These are phyloP conservation scores for Calonectria ilicicola DNA, from an alignment of 2,329 filamentous ascomycete species.

Conservation along the genomic window DNA sequence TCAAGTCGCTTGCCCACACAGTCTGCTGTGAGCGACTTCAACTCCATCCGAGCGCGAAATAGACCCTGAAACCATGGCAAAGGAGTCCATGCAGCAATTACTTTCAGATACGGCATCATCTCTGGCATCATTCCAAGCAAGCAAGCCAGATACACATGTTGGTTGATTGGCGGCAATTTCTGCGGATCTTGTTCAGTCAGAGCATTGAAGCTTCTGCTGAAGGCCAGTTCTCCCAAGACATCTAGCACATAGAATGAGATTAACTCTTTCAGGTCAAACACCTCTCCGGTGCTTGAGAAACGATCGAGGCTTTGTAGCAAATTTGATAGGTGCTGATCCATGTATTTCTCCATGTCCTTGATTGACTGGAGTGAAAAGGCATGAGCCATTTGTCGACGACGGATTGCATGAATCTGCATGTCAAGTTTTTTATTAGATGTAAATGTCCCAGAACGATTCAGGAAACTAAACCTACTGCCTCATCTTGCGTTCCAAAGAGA, in stretches of 20 bases:
- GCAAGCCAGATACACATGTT: conserved; percentile 12
- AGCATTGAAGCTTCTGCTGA: conserved; percentile 7
- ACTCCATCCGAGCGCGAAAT: conserved; percentile 3
- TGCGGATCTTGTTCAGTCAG: not conserved
- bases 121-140: conserved; percentile 18
- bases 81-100: not conserved
- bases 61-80: conserved; percentile 1
- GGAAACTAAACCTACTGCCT: not conserved
- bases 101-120: conserved; percentile 8
- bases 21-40: conserved; percentile 12
- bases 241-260: conserved; percentile 19
- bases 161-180: conserved; percentile 8
- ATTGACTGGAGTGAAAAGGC: conserved; percentile 15
- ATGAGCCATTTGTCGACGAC: conserved; percentile 21
- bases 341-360: conserved; percentile 10
- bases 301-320: conserved; percentile 8
- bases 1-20: conserved; percentile 1
- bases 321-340: conserved; percentile 10
- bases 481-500: conserved; percentile 15
- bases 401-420: conserved; percentile 10
- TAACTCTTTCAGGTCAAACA: conserved; percentile 19
- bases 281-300: not conserved
- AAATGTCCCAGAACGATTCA: not conserved
- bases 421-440: not conserved
- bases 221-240: conserved; percentile 13